Percentiles rank a stretch among this genome's conserved stretches.
These are phyloP conservation scores for Microdochium paspali DNA, from an alignment of 2,329 filamentous ascomycete species.

Conservation along the genomic window DNA sequence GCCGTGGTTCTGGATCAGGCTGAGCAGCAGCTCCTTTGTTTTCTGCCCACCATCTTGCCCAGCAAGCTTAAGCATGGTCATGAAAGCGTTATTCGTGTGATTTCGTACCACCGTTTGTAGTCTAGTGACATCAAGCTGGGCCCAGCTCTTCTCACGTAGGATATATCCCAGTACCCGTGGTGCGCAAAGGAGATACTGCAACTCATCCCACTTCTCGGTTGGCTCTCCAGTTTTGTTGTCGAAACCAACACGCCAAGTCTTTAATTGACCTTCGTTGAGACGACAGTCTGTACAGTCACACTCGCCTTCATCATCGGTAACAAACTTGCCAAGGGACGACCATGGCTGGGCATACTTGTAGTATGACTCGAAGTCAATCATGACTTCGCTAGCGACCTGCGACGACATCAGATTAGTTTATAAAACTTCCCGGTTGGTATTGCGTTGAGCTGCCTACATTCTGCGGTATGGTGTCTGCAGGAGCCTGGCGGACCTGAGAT, in stretches of 20 bases:
- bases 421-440: too few species aligned
- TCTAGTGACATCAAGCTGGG: constrained; percentile 3
- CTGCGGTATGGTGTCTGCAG: too few species aligned
- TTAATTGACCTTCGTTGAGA: background rate
- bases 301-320: background rate
- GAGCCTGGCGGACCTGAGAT: too few species aligned
- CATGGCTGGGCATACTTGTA: constrained; percentile 2
- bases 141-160: constrained; percentile 7
- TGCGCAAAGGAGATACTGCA: constrained; percentile 7
- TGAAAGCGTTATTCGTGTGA: background rate
- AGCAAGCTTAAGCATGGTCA: constrained; percentile 2
- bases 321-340: background rate
- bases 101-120: background rate
- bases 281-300: constrained; percentile 1
- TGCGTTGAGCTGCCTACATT: too few species aligned
- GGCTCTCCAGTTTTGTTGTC: background rate
- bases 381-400: constrained; percentile 1
- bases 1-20: constrained; percentile 1
- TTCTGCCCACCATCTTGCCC: constrained; percentile 1
- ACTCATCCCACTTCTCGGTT: constrained; percentile 2
- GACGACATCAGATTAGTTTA: too few species aligned
- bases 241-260: background rate
- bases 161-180: constrained; percentile 7
- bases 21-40: constrained; percentile 1
- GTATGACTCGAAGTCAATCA: constrained; percentile 3